Evolutionary conservation across 306 rosid genomes (phyloP).

Genomic region (Malus sieversii): DNA sequence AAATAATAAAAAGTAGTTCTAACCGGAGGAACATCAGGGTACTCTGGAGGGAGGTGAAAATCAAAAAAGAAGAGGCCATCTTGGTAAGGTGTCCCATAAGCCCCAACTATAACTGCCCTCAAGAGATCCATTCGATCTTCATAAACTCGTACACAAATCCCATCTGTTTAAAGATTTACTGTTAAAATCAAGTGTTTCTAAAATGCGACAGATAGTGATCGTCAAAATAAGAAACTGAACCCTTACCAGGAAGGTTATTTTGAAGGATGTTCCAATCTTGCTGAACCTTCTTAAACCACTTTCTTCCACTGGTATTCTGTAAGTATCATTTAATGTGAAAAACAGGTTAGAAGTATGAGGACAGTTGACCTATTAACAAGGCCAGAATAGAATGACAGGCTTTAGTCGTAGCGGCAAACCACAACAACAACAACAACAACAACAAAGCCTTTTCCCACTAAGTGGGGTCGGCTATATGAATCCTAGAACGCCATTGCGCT

Average conservation of each 20-base stretch:
- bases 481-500: no score
- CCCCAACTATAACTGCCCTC: conserved; percentile 96
- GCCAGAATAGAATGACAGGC: background rate
- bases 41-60: conserved; percentile 94
- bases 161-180: conserved; percentile 54
- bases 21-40: conserved; percentile 97
- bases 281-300: conserved; percentile 93
- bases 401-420: background rate
- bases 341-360: conserved; percentile 8
- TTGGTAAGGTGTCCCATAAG: conserved; percentile 99
- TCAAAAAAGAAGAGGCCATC: conserved; percentile 98
- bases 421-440: background rate
- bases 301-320: conserved; percentile 65
- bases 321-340: conserved; percentile 6
- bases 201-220: conserved; percentile 5
- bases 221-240: background rate
- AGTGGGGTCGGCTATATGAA: no score
- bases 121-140: conserved; percentile 97
- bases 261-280: conserved; percentile 98
- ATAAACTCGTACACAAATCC: conserved; percentile 79
- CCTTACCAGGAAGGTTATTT: conserved; percentile 86
- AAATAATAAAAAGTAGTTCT: conserved; percentile 29
- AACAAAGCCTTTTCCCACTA: no score
- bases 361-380: background rate
- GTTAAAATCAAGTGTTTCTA: conserved; percentile 15